Evolutionary conservation across 176 grass and related monocot species (phyloP), one percentile per base, ranked within the genome.

Genomic region (Guadua angustifolia): DNA sequence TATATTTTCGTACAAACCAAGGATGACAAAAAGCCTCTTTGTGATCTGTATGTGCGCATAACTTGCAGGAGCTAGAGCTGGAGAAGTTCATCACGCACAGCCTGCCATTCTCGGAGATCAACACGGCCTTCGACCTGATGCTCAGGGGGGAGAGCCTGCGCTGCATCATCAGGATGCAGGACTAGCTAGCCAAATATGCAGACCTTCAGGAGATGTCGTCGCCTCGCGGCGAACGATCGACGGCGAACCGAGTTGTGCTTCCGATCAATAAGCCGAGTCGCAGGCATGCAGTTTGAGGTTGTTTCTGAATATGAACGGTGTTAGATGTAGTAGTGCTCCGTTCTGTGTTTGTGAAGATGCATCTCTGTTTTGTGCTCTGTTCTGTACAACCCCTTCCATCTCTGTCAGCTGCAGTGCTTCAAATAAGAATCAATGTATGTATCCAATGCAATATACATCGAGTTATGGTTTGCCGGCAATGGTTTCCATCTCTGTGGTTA

Each of bases 81-180:
- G 94, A 97, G 88, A 97, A 94, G 73, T 97, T 97, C 83, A 97
- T 97, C 72, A 97, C 94, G 0, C 94, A 97, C 73, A 97, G 72
- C 45, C 83, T 94, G 24, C 70, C 91, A 0, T 90, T 97, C 87
- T 92, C 91, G 10, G 85, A 97, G 79, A 97, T 97, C 74, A 97
- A 94, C 91, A 94, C 85, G 82, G 89, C 94, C 1, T 97, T 97
- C 58, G 94, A 97, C 25, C 89, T 88, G 65, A 94, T 97, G 94
- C 94, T 97, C 60, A 93, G 74, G 25, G 92, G 92, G 13, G 79
- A 90, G 72, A 40, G 92, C 56, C 70, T 97, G 14, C 89, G 91
- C 33, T 97, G 94, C 85, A 82, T 97, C 71, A 94, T 97, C 50
- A 73, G 51, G 52, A 97, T 97, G 94, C 85, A 86, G 3, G 80